Base-by-base conservation (phyloP, 441 rosid species). In the Aleurites moluccanus region DNA sequence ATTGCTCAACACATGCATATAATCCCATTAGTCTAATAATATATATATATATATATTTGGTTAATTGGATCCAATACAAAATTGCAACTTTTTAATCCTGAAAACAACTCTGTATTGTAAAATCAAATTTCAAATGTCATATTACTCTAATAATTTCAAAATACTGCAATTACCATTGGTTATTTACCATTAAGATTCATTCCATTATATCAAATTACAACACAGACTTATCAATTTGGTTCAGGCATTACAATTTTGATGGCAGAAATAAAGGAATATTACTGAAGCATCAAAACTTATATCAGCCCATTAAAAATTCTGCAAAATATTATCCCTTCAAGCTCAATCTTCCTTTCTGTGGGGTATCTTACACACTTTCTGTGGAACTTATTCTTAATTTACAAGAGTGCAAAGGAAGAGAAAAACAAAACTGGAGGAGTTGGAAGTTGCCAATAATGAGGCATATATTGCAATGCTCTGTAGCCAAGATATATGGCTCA, bases 401-500 rank as follows among this genome's bases (percentile, higher is more conserved):
- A 13, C n/a, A n/a, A n/a, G n/a, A n/a, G n/a, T n/a, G n/a, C n/a
- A n/a, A n/a, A n/a, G n/a, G n/a, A n/a, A n/a, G n/a, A n/a, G n/a
- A n/a, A n/a, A n/a, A n/a, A n/a, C n/a, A n/a, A n/a, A n/a, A n/a
- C n/a, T n/a, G n/a, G n/a, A n/a, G n/a, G n/a, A n/a, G n/a, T n/a
- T n/a, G n/a, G n/a, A n/a, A n/a, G n/a, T n/a, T n/a, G n/a, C n/a
- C n/a, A n/a, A n/a, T n/a, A n/a, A n/a, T n/a, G n/a, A n/a, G n/a
- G n/a, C n/a, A n/a, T n/a, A n/a, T n/a, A n/a, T 40, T 38, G 57
- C 38, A 56, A 70, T 21, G 73, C 23, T 1, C 9, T 73, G 69
- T 69, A 69, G n/a, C n/a, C n/a, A n/a, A n/a, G n/a, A 62, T 13
- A 79, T 56, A 25, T 45, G 72, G 21, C 65, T 33, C 68, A 57